Conservation (phyloP, 805 yeast genomes). For the Wickerhamiella vanderwaltii region DNA sequence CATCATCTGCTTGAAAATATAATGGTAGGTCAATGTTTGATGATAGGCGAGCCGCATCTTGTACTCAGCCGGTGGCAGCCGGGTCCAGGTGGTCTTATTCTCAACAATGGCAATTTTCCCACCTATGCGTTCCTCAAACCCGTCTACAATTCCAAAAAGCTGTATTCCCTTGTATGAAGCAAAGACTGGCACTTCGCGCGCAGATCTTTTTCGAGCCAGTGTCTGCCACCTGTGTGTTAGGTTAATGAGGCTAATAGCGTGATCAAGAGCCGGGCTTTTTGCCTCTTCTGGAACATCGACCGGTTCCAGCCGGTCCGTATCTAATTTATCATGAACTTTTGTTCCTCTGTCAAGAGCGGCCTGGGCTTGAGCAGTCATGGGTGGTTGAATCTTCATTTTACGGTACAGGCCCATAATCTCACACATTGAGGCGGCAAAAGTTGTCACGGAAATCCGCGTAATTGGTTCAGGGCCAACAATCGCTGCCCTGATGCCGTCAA, state of each 20-base stretch:
- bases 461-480: background rate
- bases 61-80: conserved; percentile 1
- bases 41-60: conserved; percentile 26
- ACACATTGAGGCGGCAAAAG: conserved; percentile 19
- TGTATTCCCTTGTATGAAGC: conserved; percentile 18
- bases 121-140: conserved; percentile 5
- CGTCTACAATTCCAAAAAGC: conserved; percentile 25
- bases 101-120: conserved; percentile 20
- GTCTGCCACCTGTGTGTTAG: conserved; percentile 13
- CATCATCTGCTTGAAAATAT: conserved; percentile 16
- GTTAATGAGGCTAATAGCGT: conserved; percentile 18
- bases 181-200: conserved; percentile 25
- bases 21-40: conserved; percentile 25
- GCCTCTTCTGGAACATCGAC: background rate
- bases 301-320: conserved; percentile 7
- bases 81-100: conserved; percentile 22
- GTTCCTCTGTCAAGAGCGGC: conserved; percentile 18
- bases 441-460: conserved; percentile 18
- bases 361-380: background rate
- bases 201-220: conserved; percentile 1
- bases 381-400: background rate
- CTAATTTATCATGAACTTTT: conserved; percentile 17
- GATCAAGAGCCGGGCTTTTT: conserved; percentile 12
- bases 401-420: conserved; percentile 20
- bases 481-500: background rate